Base-by-base conservation (phyloP, 169 alveolate species). In the Eimeria mitis region DNA sequence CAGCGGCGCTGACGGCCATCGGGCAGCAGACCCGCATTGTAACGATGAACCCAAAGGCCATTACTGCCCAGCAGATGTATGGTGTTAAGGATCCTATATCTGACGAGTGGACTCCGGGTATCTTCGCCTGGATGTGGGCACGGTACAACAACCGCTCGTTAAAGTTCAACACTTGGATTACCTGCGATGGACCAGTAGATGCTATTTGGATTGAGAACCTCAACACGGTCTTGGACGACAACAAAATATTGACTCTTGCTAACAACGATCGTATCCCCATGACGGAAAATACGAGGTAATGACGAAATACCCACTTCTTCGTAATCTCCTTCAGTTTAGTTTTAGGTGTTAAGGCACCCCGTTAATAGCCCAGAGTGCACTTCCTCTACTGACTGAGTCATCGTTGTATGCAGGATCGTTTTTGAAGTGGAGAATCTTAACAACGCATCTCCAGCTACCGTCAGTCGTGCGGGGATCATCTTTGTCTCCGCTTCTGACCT, bases 151-250 rank as follows among this genome's bases (percentile, higher is more conserved):
- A 98, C 96, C 98, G 99, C 87, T 94, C 97, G 44, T 91, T 95
- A 85, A 98, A 98, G 96, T 98, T 98, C 97, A 98, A 97, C 89
- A 98, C 99, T 89, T 99, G 99, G 99, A 98, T 99, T 75, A 97
- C 97, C 79, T 99, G 99, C 96, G 99, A 99, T 97, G 99, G 99
- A 13, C 99, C 99, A 54, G 99, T 99, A 89, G 99, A 99, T 97
- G 99, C 99, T 63, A 98, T 99, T 96, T 99, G 99, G 99, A 98
- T 99, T 96, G 99, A 99, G 97, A 98, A 98, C 83, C 97, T 99
- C 85, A 99, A 99, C 97, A 98, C 99, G n/a, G 99, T 99, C 88
- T 97, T 99, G 88, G 99, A 98, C 95, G 99, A 99, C 97, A 98
- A 98, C 97, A 98, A 98, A 97, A 98, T 99, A 78, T 97, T 98